Evolutionary conservation across 202 grass and related monocot genomes (phyloP), one percentile per base, ranked within the genome.

Genomic region (Saccharum hybrid): DNA sequence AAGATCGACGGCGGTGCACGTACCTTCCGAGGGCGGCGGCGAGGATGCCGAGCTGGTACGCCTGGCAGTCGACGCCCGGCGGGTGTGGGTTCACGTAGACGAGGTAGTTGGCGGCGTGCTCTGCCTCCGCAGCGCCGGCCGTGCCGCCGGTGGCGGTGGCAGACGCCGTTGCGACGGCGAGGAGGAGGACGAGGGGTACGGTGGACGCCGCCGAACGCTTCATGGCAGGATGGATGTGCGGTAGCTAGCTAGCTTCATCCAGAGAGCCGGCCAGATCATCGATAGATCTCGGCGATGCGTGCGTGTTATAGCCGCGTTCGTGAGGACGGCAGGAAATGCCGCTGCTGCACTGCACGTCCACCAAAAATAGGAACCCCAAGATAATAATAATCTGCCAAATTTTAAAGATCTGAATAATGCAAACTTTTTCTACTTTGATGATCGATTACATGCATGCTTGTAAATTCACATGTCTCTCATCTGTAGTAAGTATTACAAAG

Each of bases 41-140:
- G 30, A 94, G 92, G 62, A 91, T 90, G 83, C 75, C 84, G 79
- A 94, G 80, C 42, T 94, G 85, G 89, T 88, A 86, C 21, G 63
- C 18, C 75, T 64, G 77, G 71, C 79, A 76, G 14, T 76, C 7
- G 75, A 86, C 85, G 75, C 66, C 66, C 14, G 80, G 43, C 1
- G 92, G 85, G 41, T 71, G 48, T 10, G 67, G 36, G 61, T 88
- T 66, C 4, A 88, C 90, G 76, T 90, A 89, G 52, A 94, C 62
- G 5, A 92, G 90, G 75, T 83, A 89, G 4, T 43, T 65, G 14
- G 49, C 79, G 36, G 79, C 78, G 0, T 19, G 63, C 10, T 81
- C 15, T 7, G 10, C 86, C 10, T n/a, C 1, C 41, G 42, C 43
- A 10, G 34, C 62, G 10, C 56, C 41, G 8, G 42, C 76, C 65